Base-by-base conservation (phyloP, 1,284 basidiomycete genomes). In the Ceratobasidium sp. region DNA sequence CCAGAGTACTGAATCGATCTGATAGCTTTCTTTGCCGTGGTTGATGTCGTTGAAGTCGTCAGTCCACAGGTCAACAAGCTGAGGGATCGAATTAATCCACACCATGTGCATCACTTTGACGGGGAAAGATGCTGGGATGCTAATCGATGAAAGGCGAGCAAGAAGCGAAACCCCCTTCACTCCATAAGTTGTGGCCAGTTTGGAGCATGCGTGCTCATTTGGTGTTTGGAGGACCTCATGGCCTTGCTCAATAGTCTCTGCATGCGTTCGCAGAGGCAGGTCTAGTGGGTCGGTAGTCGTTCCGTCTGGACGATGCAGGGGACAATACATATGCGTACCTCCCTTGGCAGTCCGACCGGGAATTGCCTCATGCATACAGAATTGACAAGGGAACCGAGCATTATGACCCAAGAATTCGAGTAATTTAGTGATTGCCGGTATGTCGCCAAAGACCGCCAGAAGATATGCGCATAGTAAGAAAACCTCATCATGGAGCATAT, bases 401-500 rank as follows among this genome's bases (percentile, higher is more conserved):
- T 71, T 71, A 32, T 69, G 67, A 1, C 72, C 72, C 22, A 55
- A 69, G 25, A 69, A 35, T 27, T 43, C 43, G 42, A 71, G 62
- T 3, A 71, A 5, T 27, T 72, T 71, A 0, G 49, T 31, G 2
- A 72, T 22, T 2, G 70, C 68, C 13, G 49, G 67, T 31, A 71
- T 69, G 34, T 72, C 70, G 17, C 67, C 70, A 67, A 68, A 54
- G 22, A 53, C 35, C 13, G 54, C 25, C 4, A 71, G 20, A 0
- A 68, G 40, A 49, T 72, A 68, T 2, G 55, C 70, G 17, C 54
- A n/a, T n/a, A n/a, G n/a, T n/a, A n/a, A n/a, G n/a, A n/a, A n/a
- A n/a, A n/a, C n/a, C n/a, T n/a, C n/a, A n/a, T n/a, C n/a, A n/a
- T n/a, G n/a, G n/a, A n/a, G n/a, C n/a, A n/a, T n/a, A n/a, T n/a